A percentile compares a stretch with the other conserved stretches of the same genome.
Evolutionary conservation across 176 grass and related monocot species (phyloP).

Genomic region (bread wheat (Triticum aestivum)): IWGSC_CS_RefSeq_v2.1 NC_057811.1:398646447-398646946

Average conservation of each 20-base stretch:
- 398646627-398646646: background rate
- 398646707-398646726: background rate
- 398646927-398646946: background rate
- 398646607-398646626: background rate
- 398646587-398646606: slow-evolving; percentile 2
- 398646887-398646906: slow-evolving; percentile 29
- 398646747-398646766: background rate
- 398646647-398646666: too few species aligned
- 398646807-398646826: background rate
- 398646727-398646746: slow-evolving; percentile 11
- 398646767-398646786: background rate
- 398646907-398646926: slow-evolving; percentile 28
- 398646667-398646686: background rate
- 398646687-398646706: background rate
- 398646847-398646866: slow-evolving; percentile 1
- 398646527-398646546: slow-evolving; percentile 16
- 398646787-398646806: background rate
- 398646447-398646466: background rate
- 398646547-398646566: background rate
- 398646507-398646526: slow-evolving; percentile 27
- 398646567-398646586: background rate
- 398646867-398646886: background rate
- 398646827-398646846: slow-evolving; percentile 9
- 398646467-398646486: slow-evolving; percentile 28
- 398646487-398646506: slow-evolving; percentile 38